Base-by-base conservation (phyloP, 495 filamentous ascomycete genomes). In the Trichoderma gamsii region DNA sequence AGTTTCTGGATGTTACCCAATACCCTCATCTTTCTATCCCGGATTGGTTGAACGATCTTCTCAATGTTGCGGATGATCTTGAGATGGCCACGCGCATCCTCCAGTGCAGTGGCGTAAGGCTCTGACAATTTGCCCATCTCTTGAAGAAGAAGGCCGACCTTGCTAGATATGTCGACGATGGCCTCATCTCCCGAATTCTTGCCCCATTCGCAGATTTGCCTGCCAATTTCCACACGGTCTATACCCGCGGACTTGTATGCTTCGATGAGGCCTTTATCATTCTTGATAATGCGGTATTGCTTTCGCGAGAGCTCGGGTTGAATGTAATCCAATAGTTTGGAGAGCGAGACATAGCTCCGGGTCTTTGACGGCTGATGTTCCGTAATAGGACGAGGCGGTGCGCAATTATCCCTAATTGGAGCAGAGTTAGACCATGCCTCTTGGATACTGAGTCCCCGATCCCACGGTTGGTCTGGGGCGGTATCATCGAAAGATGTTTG, bases 191-290 rank as follows among this genome's bases (percentile, higher is more conserved):
- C 82, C 3, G 93, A 95, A 52, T 88, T 84, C 76, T 97, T 93
- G 66, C 95, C 96, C 96, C 96, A 98, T 67, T 97, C 95, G 6
- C 90, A 93, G n/a, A 99, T 86, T 79, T 97, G 92, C 2, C 87
- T 85, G 11, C 93, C 94, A 72, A 97, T 90, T 18, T 88, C 86
- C 46, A 90, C 78, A 67, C 92, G 90, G 78, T 95, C 92, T 63
- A 88, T 88, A 25, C 86, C 90, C 12, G 95, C 95, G 0, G 86
- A 75, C 78, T 96, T 90, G 77, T 97, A 89, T 64, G 90, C 90
- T 41, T 86, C 81, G 72, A 97, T 92, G 15, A 91, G 87, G 71
- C 88, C 81, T 82, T 96, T 97, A 76, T 93, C 89, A 66, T 87
- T 89, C 78, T 99, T 99, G 82, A 99, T 95, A 61, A 98, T 84